Evolutionary conservation across 2,329 filamentous ascomycete species (phyloP).

Genomic region (Stenocarpella maydis): DNA sequence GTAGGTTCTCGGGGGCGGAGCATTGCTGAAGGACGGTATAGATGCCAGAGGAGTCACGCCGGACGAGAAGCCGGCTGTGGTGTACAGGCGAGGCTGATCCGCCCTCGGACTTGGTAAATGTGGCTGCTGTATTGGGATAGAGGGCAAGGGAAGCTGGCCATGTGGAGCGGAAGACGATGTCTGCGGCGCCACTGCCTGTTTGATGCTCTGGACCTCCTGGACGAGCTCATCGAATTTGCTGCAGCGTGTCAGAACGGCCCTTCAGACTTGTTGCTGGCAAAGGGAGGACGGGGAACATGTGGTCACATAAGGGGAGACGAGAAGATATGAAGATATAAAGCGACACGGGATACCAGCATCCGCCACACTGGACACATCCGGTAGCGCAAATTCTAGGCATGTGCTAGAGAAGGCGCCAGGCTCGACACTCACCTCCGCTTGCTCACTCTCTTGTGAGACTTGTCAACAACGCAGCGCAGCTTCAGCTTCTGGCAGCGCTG

Average conservation of each 20-base stretch:
- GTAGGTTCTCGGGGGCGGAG: constrained; percentile 33
- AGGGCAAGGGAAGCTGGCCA: constrained; percentile 33
- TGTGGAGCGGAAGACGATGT: constrained; percentile 19
- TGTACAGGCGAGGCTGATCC: constrained; percentile 27
- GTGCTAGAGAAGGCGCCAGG: background rate
- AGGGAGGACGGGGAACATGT: background rate
- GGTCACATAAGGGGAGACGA: background rate
- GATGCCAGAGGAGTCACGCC: constrained; percentile 29
- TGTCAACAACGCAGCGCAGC: constrained; percentile 55
- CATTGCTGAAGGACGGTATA: constrained; percentile 37
- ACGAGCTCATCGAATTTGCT: constrained; percentile 65
- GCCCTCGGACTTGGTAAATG: constrained; percentile 6
- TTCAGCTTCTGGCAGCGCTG: constrained; percentile 55
- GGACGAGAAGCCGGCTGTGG: constrained; percentile 21
- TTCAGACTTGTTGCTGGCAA: constrained; percentile 22
- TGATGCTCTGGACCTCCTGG: constrained; percentile 63
- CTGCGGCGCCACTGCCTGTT: constrained; percentile 54
- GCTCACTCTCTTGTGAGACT: constrained; percentile 56
- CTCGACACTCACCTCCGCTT: constrained; percentile 50
- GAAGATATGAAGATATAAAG: background rate
- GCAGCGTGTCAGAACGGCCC: background rate
- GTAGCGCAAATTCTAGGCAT: background rate
- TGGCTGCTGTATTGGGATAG: constrained; percentile 36
- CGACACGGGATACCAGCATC: background rate
- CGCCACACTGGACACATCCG: background rate